These are phyloP conservation scores for Leccinum pellstonianum DNA, from an alignment of 768 basidiomycete genomes.

Conservation along the genomic window DNA sequence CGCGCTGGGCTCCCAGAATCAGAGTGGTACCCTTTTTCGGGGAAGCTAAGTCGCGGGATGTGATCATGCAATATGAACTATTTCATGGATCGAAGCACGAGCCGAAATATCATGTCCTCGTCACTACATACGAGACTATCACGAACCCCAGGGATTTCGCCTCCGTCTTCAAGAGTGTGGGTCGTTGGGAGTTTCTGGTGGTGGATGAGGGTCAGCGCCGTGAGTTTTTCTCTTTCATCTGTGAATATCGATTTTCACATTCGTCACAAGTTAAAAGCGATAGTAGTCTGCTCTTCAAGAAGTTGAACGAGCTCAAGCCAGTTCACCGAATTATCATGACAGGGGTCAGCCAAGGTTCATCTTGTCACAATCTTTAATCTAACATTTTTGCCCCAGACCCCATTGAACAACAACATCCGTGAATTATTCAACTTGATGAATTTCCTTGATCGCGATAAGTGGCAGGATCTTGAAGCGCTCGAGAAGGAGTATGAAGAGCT, in stretches of 20 bases:
- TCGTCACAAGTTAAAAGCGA: constrained; percentile 75
- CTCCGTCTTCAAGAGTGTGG: constrained; percentile 74
- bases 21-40: constrained; percentile 85
- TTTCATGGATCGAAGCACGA: constrained; percentile 54
- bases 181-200: constrained; percentile 90
- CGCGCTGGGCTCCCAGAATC: constrained; percentile 64
- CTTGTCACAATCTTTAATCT: not conserved
- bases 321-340: constrained; percentile 88
- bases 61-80: constrained; percentile 82
- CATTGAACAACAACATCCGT: constrained; percentile 94
- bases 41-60: constrained; percentile 73
- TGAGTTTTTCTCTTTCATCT: constrained; percentile 41
- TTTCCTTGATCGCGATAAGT: constrained; percentile 79
- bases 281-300: constrained; percentile 72
- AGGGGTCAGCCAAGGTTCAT: constrained; percentile 49
- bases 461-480: constrained; percentile 72
- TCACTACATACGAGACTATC: constrained; percentile 92
- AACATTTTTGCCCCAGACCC: constrained; percentile 53
- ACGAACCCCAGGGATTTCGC: constrained; percentile 66
- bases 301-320: constrained; percentile 74
- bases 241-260: constrained; percentile 5
- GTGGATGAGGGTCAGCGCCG: constrained; percentile 92
- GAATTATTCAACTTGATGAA: constrained; percentile 98
- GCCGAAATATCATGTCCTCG: constrained; percentile 81
- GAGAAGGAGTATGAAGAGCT: constrained; percentile 76